A percentile compares a stretch with the other conserved stretches of the same genome.
phyloP scores from a whole-genome alignment of 2,329 filamentous ascomycete genomes.

The Aspergillus neoniger region DNA sequence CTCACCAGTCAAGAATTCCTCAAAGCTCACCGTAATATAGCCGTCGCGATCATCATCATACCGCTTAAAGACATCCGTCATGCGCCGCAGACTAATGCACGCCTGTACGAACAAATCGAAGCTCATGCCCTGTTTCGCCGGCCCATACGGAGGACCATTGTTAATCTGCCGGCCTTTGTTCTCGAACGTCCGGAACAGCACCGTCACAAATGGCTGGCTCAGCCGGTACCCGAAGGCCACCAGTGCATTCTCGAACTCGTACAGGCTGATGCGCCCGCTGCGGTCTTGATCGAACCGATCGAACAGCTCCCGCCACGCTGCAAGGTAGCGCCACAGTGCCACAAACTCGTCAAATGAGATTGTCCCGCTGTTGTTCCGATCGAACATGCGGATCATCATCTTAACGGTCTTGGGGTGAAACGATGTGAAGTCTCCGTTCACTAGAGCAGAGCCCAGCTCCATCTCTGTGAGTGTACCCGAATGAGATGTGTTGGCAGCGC shows the following conservation, averaged over 20 bases:
- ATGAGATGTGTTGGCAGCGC: conserved; percentile 78
- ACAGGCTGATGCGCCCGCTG: conserved; percentile 79
- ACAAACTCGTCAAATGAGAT: conserved; percentile 97
- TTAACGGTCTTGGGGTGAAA: conserved; percentile 93
- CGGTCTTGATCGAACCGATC: conserved; percentile 91
- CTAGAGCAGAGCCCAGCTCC: conserved; percentile 84
- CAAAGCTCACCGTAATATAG: conserved; percentile 81
- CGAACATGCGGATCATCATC: conserved; percentile 99
- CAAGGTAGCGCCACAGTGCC: conserved; percentile 92
- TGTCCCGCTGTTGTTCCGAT: conserved; percentile 81
- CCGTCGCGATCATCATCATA: conserved; percentile 97
- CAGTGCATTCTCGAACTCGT: conserved; percentile 87
- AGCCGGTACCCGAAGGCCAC: conserved; percentile 92
- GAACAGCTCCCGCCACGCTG: conserved; percentile 90
- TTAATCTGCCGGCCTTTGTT: conserved; percentile 50
- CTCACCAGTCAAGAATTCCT: conserved; percentile 71
- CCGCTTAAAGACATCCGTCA: conserved; percentile 99
- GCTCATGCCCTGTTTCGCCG: conserved; percentile 65
- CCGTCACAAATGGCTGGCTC: conserved; percentile 76
- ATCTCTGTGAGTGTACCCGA: conserved; percentile 81
- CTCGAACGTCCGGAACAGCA: conserved; percentile 88
- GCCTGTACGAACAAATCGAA: conserved; percentile 98
- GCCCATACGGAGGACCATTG: conserved; percentile 37
- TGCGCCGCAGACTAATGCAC: conserved; percentile 93
- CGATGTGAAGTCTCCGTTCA: conserved; percentile 93